Conservation (phyloP, 805 yeast genomes). For the Hanseniaspora jakobsenii region DNA sequence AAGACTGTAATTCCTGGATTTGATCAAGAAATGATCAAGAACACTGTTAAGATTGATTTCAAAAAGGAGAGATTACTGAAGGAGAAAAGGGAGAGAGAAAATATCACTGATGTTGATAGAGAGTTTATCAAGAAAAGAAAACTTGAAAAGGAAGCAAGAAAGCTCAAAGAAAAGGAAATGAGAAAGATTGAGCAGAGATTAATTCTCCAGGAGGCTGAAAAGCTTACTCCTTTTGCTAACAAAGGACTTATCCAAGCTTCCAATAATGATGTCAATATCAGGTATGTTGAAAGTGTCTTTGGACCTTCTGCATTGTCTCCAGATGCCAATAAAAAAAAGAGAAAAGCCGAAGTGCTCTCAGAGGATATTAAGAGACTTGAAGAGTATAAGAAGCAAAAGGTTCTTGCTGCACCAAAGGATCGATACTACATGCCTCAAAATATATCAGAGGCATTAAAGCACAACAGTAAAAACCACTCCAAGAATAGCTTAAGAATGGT, state of each 20-base stretch:
- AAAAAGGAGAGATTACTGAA: neutral
- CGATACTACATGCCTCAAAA: neutral
- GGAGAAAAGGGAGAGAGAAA: neutral
- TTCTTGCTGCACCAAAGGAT: neutral
- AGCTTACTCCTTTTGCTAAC: too few species aligned
- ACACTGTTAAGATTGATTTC: neutral
- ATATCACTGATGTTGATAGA: neutral
- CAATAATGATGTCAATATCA: too few species aligned
- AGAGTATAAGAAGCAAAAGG: neutral
- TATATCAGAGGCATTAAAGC: neutral
- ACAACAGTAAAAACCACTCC: neutral
- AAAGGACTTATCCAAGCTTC: too few species aligned
- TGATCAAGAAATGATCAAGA: neutral
- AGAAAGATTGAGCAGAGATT: too few species aligned
- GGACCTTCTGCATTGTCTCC: too few species aligned
- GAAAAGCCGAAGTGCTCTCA: neutral
- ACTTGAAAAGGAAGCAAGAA: constrained; percentile 26
- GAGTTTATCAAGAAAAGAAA: constrained; percentile 21
- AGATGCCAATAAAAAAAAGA: too few species aligned
- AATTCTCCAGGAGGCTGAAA: too few species aligned
- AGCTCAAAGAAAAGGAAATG: neutral
- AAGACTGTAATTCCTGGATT: neutral
- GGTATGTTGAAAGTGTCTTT: too few species aligned
- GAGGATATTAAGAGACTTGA: neutral
- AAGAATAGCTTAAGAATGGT: constrained; percentile 12